A percentile compares a stretch with the other conserved stretches of the same genome.
Conservation (phyloP, 371 early-diverging fungal species). For the Mortierella sp. region DNA sequence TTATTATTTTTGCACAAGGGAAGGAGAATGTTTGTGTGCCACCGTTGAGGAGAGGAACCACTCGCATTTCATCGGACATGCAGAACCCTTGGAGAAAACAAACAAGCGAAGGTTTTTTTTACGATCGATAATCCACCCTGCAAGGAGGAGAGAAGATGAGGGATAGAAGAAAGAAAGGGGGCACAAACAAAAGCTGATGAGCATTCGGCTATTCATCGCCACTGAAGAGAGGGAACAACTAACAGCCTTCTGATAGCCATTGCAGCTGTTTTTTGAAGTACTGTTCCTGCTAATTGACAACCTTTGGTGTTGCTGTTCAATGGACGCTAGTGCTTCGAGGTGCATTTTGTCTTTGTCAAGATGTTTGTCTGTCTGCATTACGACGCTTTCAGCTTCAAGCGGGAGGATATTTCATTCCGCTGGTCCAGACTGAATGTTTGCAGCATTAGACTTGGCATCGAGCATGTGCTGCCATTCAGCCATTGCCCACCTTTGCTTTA, state of each 20-base stretch:
- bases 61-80: background rate
- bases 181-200: background rate
- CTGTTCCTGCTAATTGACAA: background rate
- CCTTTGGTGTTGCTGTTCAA: background rate
- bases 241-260: background rate
- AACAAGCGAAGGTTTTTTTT: background rate
- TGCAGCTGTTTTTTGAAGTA: background rate
- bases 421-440: background rate
- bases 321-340: no score
- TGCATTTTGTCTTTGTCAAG: no score
- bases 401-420: no score
- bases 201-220: background rate
- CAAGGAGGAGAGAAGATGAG: background rate
- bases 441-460: background rate
- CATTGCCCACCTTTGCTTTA: background rate
- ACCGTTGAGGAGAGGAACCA: background rate
- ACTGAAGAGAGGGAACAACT: background rate
- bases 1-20: background rate
- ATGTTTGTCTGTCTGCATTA: background rate
- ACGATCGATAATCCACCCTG: background rate
- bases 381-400: background rate
- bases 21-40: background rate
- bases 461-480: background rate
- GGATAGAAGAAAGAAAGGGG: background rate
- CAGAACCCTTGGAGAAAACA: background rate